Conservation (phyloP, 2,329 filamentous ascomycete species). For the Verticillium tricorpus region DNA sequence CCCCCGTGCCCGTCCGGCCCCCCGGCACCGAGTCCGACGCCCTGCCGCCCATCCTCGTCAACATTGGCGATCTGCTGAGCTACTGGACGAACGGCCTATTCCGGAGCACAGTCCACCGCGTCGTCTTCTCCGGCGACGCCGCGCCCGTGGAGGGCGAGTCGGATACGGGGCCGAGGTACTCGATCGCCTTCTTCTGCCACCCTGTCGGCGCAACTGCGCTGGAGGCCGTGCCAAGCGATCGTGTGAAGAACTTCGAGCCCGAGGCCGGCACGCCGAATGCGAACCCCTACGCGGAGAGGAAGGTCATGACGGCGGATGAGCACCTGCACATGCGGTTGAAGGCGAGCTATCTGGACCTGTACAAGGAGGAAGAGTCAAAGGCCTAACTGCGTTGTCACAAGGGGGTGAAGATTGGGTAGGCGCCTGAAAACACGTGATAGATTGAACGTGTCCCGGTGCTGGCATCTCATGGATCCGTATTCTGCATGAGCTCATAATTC, state of each 20-base stretch:
- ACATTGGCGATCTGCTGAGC: conserved; percentile 65
- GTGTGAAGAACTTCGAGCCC: conserved; percentile 40
- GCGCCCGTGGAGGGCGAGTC: conserved; percentile 36
- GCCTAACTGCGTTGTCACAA: background rate
- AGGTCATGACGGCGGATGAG: conserved; percentile 58
- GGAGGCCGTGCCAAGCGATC: conserved; percentile 55
- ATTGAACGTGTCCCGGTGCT: background rate
- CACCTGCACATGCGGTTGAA: conserved; percentile 58
- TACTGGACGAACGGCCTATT: conserved; percentile 92
- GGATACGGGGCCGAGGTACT: conserved; percentile 52
- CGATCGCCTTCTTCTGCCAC: conserved; percentile 66
- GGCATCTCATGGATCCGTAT: background rate
- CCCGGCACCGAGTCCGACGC: conserved; percentile 52
- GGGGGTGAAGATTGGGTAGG: background rate
- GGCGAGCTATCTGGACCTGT: conserved; percentile 54
- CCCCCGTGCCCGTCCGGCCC: conserved; percentile 63
- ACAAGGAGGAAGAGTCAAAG: conserved; percentile 33
- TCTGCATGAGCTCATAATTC: background rate
- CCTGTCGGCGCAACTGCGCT: conserved; percentile 50
- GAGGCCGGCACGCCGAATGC: conserved; percentile 22
- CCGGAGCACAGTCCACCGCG: conserved; percentile 83
- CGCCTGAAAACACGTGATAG: background rate
- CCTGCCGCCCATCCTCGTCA: conserved; percentile 73
- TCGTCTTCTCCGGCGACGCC: conserved; percentile 57
- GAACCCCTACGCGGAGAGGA: conserved; percentile 47